These are phyloP conservation scores for Talaromyces sp. DNA, from an alignment of 2,329 filamentous ascomycete genomes.

Conservation along the genomic window DNA sequence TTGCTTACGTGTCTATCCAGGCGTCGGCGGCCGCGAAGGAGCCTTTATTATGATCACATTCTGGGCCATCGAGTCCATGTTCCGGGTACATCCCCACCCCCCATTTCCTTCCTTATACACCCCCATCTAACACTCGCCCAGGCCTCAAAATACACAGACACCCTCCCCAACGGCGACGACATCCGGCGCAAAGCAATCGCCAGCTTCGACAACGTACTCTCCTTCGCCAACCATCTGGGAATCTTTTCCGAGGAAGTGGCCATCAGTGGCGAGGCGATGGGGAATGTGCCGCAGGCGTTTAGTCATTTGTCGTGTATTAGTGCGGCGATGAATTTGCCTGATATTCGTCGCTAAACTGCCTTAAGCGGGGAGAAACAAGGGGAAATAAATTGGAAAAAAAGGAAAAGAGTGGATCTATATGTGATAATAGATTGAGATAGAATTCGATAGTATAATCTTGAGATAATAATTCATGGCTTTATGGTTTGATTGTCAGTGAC, in stretches of 20 bases:
- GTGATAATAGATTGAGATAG: constrained; percentile 4
- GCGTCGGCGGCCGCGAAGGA: constrained; percentile 71
- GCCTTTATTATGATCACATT: constrained; percentile 82
- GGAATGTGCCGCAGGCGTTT: constrained; percentile 77
- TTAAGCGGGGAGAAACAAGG: not conserved
- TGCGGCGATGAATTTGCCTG: constrained; percentile 68
- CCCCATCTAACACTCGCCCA: constrained; percentile 20
- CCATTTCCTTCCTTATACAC: not conserved
- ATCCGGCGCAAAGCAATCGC: constrained; percentile 55
- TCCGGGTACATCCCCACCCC: constrained; percentile 54
- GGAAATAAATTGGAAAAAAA: not conserved
- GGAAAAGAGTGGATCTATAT: not conserved
- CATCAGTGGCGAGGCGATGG: constrained; percentile 71
- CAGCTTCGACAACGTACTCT: constrained; percentile 75
- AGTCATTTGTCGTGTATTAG: constrained; percentile 73
- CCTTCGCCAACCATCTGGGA: constrained; percentile 71
- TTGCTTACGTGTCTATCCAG: constrained; percentile 40
- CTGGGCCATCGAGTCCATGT: constrained; percentile 77
- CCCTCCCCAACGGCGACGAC: constrained; percentile 31
- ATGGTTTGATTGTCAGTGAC: not conserved
- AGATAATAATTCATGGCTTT: not conserved
- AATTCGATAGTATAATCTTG: not conserved
- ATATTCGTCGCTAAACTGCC: not conserved
- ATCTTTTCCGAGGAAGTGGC: constrained; percentile 82
- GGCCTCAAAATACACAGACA: constrained; percentile 32